phyloP scores from a whole-genome alignment of 139 green algal genomes.

The Chlamydomonas eustigma region DNA sequence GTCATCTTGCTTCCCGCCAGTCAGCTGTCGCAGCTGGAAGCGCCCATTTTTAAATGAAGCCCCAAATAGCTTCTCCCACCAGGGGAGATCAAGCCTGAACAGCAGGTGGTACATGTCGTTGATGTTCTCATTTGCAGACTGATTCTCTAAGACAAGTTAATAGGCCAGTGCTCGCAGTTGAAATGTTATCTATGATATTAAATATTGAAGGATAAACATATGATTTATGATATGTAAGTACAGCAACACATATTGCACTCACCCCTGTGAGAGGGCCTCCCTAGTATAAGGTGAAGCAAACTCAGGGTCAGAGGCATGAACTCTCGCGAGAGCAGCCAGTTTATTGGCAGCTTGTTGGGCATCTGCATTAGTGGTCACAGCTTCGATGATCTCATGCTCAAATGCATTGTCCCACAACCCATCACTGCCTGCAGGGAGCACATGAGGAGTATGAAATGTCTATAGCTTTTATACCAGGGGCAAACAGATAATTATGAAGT shows the following conservation, averaged over 20 bases:
- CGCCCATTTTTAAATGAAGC: constrained; percentile 48
- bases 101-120: too few relatives aligned
- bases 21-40: constrained; percentile 58
- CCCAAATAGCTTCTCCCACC: constrained; percentile 72
- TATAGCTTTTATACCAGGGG: not conserved
- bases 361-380: constrained; percentile 18
- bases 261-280: constrained; percentile 65
- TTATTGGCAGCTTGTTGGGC: constrained; percentile 35
- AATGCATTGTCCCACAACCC: constrained; percentile 71
- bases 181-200: not conserved
- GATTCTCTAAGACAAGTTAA: not conserved
- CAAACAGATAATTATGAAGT: not conserved
- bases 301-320: constrained; percentile 43
- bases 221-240: too few relatives aligned
- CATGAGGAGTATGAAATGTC: not conserved
- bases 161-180: not conserved
- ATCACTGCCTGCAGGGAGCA: constrained; percentile 40
- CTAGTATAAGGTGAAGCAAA: constrained; percentile 73
- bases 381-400: constrained; percentile 38
- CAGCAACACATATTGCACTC: too few relatives aligned
- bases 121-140: not conserved
- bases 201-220: too few relatives aligned
- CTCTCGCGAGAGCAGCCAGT: constrained; percentile 26
- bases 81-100: constrained; percentile 56
- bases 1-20: constrained; percentile 79